Base-by-base conservation (phyloP, 371 early-diverging fungal species). In the Apophysomyces ossiformis region DNA sequence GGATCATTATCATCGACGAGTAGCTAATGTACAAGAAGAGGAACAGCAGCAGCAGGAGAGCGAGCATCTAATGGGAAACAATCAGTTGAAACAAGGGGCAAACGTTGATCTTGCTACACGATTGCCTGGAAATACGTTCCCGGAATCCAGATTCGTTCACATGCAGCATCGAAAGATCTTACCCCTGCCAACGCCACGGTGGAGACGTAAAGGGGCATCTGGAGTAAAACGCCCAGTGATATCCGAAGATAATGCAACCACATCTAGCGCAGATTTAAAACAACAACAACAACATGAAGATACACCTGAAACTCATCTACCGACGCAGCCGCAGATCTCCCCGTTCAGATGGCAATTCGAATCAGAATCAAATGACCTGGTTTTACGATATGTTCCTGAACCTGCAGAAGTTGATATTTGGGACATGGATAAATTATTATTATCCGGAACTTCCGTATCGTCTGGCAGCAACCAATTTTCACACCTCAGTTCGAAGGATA, bases 81-180 rank as follows among this genome's bases (percentile, higher is more conserved):
- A 50, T 50, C 54, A 26, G 54, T 21, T 50, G 26, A 26, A 50
- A 21, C 54, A 21, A 50, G 18, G 18, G 21, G 54, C 8, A 21
- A 50, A 50, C 21, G 21, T 50, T 50, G 54, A 50, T 50, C 54
- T 21, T 50, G 54, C 54, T 50, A 50, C 54, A 50, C 54, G 54
- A 21, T 21, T 50, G 21, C 16, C 54, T 18, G 54, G 54, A n/a
- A 11, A 6, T 18, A 21, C 54, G 21, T 50, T 21, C 54, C 54
- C 54, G 54, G 54, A 50, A 50, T 35, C 65, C 11, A 64, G 45
- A 44, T 57, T 41, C 16, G 35, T 44, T 9, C 66, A 58, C 18
- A 26, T 68, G 18, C 63, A 59, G 36, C 61, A 68, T 60, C 68
- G 68, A 59, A 68, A 68, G 36, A 68, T 68, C 8, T 58, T 68